Base-by-base conservation (phyloP, 805 yeast species). In the Lachancea lanzarotensis region DNA sequence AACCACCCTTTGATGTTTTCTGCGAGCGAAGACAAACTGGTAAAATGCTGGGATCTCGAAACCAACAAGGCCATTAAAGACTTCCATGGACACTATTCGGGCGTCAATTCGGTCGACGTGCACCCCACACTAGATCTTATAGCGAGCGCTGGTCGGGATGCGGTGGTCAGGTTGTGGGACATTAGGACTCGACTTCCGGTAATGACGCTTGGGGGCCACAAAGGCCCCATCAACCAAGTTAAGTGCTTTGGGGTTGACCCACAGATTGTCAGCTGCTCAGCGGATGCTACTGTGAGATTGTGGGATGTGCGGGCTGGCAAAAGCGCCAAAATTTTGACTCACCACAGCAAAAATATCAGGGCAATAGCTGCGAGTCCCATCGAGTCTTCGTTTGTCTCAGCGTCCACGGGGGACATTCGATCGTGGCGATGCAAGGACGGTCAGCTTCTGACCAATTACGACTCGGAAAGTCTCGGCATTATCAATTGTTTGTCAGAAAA, bases 11-110 rank as follows among this genome's bases (percentile, higher is more conserved):
- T 91, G 62, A 67, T 93, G 70, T 93, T 90, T 61, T 79, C 91
- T 12, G 90, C 93, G 19, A 84, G 96, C 36, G 98, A 93, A 59
- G 99, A 93, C 62, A 90, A 90, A 62, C 74, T 89, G 20, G 87
- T 89, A 9, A 79, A 87, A 59, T 90, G 98, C 64, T 93, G 98
- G 97, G 99, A 93, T 68, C 71, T 93, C 53, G 98, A 91, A 62
- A 77, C 80, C 56, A 87, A 90, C 55, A 78, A 78, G 53, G 79
- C 86, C 2, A 76, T 89, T 3, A 70, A 97, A 45, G 88, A 89
- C 55, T 93, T 87, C 63, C 95, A 90, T 66, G 99, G 98, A 3
- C 98, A 93, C 67, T 71, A 87, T 20, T 86, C 95, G 26, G 95
- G 95, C 3, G 86, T 93, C 1, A 88, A 87, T 57, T 73, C 95